Conservation (phyloP, 805 yeast genomes). For the Cyberlindnera euphorbiae region DNA sequence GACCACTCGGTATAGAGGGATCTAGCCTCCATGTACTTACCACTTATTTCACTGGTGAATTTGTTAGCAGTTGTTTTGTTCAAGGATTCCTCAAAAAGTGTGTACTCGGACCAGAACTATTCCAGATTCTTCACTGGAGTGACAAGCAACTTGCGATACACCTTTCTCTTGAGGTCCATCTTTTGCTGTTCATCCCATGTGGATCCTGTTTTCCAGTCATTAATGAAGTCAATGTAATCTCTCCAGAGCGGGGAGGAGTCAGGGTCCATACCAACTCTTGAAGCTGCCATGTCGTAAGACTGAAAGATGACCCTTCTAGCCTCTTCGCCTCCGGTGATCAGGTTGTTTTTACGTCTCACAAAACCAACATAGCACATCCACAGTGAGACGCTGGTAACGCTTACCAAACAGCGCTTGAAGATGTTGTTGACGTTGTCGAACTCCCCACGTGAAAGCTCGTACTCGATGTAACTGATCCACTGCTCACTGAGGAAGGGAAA, state of each 20-base stretch:
- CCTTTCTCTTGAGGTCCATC: conserved; percentile 66
- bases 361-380: conserved; percentile 78
- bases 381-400: conserved; percentile 57
- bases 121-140: conserved; percentile 78
- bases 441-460: conserved; percentile 61
- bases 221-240: conserved; percentile 76
- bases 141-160: conserved; percentile 63
- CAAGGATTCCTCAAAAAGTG: conserved; percentile 75
- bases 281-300: conserved; percentile 81
- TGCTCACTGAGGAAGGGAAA: conserved; percentile 66
- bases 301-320: conserved; percentile 69
- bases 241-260: conserved; percentile 70
- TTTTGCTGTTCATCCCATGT: conserved; percentile 85
- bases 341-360: conserved; percentile 61
- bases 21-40: conserved; percentile 83
- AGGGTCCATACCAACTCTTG: conserved; percentile 74
- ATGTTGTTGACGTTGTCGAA: conserved; percentile 60
- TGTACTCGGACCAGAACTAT: conserved; percentile 74
- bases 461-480: conserved; percentile 73
- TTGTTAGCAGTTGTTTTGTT: conserved; percentile 78
- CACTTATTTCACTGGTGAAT: conserved; percentile 75
- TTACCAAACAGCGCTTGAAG: conserved; percentile 59
- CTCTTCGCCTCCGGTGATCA: conserved; percentile 77
- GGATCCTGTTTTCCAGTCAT: conserved; percentile 70
- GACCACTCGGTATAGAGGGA: conserved; percentile 69